Conservation (phyloP, 1,284 basidiomycete species). For the Rhodofomes roseus region DNA sequence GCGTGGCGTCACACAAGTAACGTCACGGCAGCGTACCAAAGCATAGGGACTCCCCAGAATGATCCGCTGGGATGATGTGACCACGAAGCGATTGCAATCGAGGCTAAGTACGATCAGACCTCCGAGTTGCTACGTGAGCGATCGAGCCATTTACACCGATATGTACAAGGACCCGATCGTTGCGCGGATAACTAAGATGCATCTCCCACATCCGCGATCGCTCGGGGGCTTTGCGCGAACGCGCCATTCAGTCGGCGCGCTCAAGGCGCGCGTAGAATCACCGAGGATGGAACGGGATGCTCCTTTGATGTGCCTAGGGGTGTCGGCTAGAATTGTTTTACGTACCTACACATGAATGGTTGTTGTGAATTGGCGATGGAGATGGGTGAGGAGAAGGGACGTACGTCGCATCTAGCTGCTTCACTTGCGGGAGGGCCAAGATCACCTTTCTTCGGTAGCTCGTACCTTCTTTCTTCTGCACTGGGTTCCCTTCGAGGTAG, state of each 20-base stretch:
- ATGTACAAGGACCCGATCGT: background rate
- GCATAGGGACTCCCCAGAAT: background rate
- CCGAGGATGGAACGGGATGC: background rate
- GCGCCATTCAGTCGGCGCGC: background rate
- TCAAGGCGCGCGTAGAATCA: background rate
- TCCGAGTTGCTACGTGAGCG: background rate
- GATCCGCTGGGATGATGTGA: background rate
- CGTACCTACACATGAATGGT: conserved; percentile 4
- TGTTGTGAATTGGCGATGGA: background rate
- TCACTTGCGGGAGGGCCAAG: conserved; percentile 82
- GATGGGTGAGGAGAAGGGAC: conserved; percentile 29
- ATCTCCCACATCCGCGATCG: background rate
- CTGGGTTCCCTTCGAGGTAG: conserved; percentile 94
- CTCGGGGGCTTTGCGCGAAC: background rate
- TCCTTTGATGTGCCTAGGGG: background rate
- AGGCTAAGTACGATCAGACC: background rate
- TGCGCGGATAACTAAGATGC: background rate
- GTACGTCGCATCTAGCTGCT: conserved; percentile 94
- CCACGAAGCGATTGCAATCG: background rate
- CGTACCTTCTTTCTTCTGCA: conserved; percentile 74
- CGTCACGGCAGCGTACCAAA: background rate
- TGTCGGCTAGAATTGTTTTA: background rate
- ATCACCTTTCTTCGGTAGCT: conserved; percentile 90
- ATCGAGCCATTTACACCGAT: background rate
- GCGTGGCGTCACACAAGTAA: background rate